Conservation (phyloP, 2,329 filamentous ascomycete species). For the Colletotrichum lentis region DNA sequence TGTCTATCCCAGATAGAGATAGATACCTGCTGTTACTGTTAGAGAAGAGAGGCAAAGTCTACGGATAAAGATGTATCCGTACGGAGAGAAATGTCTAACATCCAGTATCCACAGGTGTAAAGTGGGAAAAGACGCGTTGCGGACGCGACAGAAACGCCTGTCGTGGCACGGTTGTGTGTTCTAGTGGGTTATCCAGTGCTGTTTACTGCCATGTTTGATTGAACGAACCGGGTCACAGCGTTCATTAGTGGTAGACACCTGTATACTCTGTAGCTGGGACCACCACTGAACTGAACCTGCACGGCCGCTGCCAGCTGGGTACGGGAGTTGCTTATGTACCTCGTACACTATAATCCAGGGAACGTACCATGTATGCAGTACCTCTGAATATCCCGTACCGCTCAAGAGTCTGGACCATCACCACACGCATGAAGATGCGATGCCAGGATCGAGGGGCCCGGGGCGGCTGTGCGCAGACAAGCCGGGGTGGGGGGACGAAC, state of each 20-base stretch:
- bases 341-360: too few relatives aligned
- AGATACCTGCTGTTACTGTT: constrained; percentile 28
- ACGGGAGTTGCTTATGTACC: background rate
- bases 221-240: background rate
- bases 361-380: background rate
- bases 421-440: constrained; percentile 25
- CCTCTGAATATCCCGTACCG: background rate
- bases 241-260: too few relatives aligned
- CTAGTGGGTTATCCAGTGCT: background rate
- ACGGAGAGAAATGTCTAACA: constrained; percentile 12
- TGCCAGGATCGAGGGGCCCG: constrained; percentile 15
- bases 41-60: background rate
- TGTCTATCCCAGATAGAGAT: too few relatives aligned
- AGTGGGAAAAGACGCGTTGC: constrained; percentile 30
- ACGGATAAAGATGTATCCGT: too few relatives aligned
- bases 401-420: constrained; percentile 8
- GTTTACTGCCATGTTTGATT: background rate
- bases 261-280: too few relatives aligned
- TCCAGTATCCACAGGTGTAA: background rate
- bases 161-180: background rate
- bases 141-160: background rate
- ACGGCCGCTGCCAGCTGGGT: background rate
- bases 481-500: background rate
- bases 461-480: constrained; percentile 14
- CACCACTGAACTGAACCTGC: background rate